These are phyloP conservation scores for Coemansia sp. DNA, from an alignment of 192 early-diverging fungal genomes.

Conservation along the genomic window DNA sequence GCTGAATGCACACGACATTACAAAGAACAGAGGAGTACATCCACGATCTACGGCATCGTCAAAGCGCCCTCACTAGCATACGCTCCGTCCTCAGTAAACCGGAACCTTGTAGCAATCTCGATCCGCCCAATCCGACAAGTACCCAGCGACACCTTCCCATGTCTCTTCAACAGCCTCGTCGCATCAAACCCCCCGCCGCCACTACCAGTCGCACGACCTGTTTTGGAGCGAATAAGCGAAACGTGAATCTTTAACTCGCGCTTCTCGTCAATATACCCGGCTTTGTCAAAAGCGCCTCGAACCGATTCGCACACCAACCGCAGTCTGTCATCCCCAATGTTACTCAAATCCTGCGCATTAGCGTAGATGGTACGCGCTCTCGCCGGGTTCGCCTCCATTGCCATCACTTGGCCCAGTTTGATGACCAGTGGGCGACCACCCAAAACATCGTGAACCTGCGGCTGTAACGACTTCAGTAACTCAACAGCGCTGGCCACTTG, in stretches of 20 bases:
- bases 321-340: constrained; percentile 7
- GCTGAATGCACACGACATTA: neutral
- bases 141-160: constrained; percentile 32
- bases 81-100: constrained; percentile 27
- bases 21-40: neutral
- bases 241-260: constrained; percentile 42
- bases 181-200: constrained; percentile 23
- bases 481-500: constrained; percentile 22
- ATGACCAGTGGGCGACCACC: constrained; percentile 21
- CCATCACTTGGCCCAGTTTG: constrained; percentile 16
- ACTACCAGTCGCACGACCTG: neutral
- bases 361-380: constrained; percentile 31
- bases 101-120: constrained; percentile 43
- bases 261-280: constrained; percentile 44
- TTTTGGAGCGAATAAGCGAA: constrained; percentile 27
- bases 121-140: constrained; percentile 38
- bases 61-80: constrained; percentile 38
- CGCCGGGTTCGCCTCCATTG: constrained; percentile 30
- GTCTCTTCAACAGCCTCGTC: constrained; percentile 24
- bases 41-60: constrained; percentile 20
- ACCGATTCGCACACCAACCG: constrained; percentile 28
- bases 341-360: constrained; percentile 24
- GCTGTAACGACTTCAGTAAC: constrained; percentile 28
- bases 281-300: constrained; percentile 23
- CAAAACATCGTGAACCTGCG: constrained; percentile 18